Evolutionary conservation across 768 basidiomycete species (phyloP).

Genomic region (Ephemerocybe angulata): DNA sequence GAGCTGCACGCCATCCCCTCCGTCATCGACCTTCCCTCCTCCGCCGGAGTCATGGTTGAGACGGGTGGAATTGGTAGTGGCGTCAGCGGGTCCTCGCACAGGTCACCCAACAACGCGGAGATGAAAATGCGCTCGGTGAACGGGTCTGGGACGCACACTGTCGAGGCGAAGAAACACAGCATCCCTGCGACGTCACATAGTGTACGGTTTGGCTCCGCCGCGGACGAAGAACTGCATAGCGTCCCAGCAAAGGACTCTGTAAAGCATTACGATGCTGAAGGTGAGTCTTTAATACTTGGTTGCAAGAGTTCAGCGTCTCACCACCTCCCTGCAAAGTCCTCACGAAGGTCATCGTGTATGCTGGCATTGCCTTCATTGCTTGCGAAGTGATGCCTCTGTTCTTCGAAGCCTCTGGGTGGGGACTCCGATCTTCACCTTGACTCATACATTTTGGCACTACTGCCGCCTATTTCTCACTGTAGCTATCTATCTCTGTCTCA

Average conservation of each 20-base stretch:
- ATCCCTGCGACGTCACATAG: slow-evolving; percentile 25
- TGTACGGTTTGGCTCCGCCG: slow-evolving; percentile 16
- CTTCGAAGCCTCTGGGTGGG: slow-evolving; percentile 70
- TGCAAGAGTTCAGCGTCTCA: not conserved
- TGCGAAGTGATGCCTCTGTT: slow-evolving; percentile 58
- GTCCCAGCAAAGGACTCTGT: slow-evolving; percentile 29
- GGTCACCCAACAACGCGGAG: slow-evolving; percentile 38
- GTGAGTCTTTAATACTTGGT: slow-evolving; percentile 36
- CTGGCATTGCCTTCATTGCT: slow-evolving; percentile 75
- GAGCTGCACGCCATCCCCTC: slow-evolving; percentile 75
- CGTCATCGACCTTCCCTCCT: slow-evolving; percentile 72
- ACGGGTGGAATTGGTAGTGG: slow-evolving; percentile 42
- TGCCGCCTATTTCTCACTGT: too few species aligned
- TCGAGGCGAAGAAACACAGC: too few species aligned
- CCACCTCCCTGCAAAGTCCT: slow-evolving; percentile 46
- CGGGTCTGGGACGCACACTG: too few species aligned
- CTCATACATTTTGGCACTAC: too few species aligned
- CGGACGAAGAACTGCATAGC: slow-evolving; percentile 27
- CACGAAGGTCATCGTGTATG: slow-evolving; percentile 88
- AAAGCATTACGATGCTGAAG: slow-evolving; percentile 85
- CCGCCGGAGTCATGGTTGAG: slow-evolving; percentile 42
- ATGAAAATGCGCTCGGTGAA: slow-evolving; percentile 55
- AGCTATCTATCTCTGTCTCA: too few species aligned
- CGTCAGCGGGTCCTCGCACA: slow-evolving; percentile 16
- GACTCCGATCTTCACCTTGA: slow-evolving; percentile 43